These are phyloP conservation scores for Pythium phragmiticola DNA, from an alignment of 352 stramenopile species.

Conservation along the genomic window DNA sequence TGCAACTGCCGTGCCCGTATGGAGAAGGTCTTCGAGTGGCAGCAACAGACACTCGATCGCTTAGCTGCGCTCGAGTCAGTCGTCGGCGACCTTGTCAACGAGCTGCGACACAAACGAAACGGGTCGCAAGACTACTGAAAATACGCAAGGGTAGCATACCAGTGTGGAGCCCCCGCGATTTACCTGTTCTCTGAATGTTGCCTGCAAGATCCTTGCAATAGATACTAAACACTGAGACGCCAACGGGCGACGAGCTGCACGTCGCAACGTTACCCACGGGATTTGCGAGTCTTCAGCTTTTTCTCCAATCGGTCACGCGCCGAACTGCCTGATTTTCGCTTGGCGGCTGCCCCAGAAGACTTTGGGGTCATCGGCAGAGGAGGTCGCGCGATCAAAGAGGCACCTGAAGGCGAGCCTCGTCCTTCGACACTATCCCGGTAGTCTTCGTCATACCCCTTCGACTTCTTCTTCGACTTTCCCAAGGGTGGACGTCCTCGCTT, in stretches of 20 bases:
- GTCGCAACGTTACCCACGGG: slow-evolving; percentile 13
- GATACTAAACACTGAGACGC: slow-evolving; percentile 1
- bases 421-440: background rate
- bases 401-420: slow-evolving; percentile 8
- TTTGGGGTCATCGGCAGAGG: slow-evolving; percentile 41
- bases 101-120: slow-evolving; percentile 17
- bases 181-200: slow-evolving; percentile 7
- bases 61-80: slow-evolving; percentile 19
- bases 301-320: slow-evolving; percentile 73
- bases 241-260: background rate
- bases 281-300: slow-evolving; percentile 79
- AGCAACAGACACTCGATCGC: slow-evolving; percentile 23
- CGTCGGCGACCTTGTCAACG: slow-evolving; percentile 13
- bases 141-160: slow-evolving; percentile 20
- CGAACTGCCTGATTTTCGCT: slow-evolving; percentile 55
- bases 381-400: slow-evolving; percentile 38
- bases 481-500: slow-evolving; percentile 14
- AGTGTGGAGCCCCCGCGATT: slow-evolving; percentile 9
- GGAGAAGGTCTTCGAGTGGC: slow-evolving; percentile 14
- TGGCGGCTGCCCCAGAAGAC: slow-evolving; percentile 30
- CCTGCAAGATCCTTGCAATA: slow-evolving; percentile 1
- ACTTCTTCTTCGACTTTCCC: slow-evolving; percentile 19
- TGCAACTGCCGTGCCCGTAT: slow-evolving; percentile 1
- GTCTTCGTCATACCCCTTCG: slow-evolving; percentile 20
- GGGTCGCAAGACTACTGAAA: slow-evolving; percentile 4